These are phyloP conservation scores for Dendrobium nobile DNA, from an alignment of 106 monocot genomes.

Conservation along the genomic window DNA sequence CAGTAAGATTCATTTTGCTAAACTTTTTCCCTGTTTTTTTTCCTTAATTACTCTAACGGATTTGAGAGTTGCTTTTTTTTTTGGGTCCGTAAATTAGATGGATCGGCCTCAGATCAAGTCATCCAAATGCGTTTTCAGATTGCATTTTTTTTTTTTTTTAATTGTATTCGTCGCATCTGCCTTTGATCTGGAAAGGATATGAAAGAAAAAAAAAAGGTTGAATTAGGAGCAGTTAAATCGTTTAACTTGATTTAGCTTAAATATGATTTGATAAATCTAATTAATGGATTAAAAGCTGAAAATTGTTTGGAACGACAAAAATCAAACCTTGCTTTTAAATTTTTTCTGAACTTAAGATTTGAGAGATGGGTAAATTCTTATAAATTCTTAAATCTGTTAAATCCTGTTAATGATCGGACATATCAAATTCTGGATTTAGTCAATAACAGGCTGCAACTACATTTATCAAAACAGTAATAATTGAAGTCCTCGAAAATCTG, in stretches of 20 bases:
- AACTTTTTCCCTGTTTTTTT: background rate
- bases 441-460: too few species aligned
- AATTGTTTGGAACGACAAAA: background rate
- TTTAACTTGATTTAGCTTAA: too few species aligned
- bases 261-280: background rate
- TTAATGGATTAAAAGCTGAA: background rate
- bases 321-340: too few species aligned
- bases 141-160: background rate
- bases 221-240: background rate
- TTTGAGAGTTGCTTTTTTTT: background rate
- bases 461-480: too few species aligned
- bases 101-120: background rate
- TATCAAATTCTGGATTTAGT: too few species aligned
- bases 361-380: too few species aligned
- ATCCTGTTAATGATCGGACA: too few species aligned
- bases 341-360: too few species aligned
- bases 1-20: slow-evolving; percentile 10
- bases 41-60: background rate
- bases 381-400: too few species aligned
- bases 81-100: background rate
- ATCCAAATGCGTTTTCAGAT: background rate
- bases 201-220: background rate
- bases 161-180: background rate
- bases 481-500: too few species aligned
- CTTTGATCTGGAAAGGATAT: background rate